These are phyloP conservation scores for Arabidopsis hybrid DNA, from an alignment of 441 rosid species.

Conservation along the genomic window DNA sequence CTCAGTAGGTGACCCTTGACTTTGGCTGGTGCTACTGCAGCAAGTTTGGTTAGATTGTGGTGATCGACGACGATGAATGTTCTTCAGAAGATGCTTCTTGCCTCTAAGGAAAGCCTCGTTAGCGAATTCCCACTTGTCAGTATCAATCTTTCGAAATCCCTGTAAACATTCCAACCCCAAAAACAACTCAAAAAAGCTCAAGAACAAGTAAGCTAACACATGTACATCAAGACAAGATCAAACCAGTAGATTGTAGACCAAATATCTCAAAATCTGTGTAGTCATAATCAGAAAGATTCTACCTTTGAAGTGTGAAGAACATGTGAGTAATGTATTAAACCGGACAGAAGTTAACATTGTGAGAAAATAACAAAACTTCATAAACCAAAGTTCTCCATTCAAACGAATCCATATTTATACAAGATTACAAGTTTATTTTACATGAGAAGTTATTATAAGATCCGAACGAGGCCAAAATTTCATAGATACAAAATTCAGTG, in stretches of 20 bases:
- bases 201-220: slow-evolving; percentile 1
- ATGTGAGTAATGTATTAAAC: slow-evolving; percentile 1
- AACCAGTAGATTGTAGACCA: slow-evolving; percentile 1
- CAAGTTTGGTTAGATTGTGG: slow-evolving; percentile 61
- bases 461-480: slow-evolving; percentile 6
- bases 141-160: slow-evolving; percentile 91
- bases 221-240: slow-evolving; percentile 32
- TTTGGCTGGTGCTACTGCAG: slow-evolving; percentile 44
- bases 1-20: slow-evolving; percentile 53
- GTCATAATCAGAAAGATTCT: not conserved
- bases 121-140: slow-evolving; percentile 93
- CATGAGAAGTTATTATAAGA: slow-evolving; percentile 9
- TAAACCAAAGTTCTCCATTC: not conserved
- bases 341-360: not conserved
- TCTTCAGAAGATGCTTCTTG: slow-evolving; percentile 74
- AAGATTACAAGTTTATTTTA: slow-evolving; percentile 12
- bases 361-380: slow-evolving; percentile 5
- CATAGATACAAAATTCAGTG: slow-evolving; percentile 10
- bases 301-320: slow-evolving; percentile 5
- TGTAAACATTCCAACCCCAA: slow-evolving; percentile 52
- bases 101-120: slow-evolving; percentile 84
- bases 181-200: slow-evolving; percentile 47
- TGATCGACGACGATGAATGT: slow-evolving; percentile 82
- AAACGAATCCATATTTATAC: slow-evolving; percentile 23
- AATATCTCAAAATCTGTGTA: not conserved